phyloP scores from a whole-genome alignment of 495 filamentous ascomycete genomes.

The Neurospora hispaniola region DNA sequence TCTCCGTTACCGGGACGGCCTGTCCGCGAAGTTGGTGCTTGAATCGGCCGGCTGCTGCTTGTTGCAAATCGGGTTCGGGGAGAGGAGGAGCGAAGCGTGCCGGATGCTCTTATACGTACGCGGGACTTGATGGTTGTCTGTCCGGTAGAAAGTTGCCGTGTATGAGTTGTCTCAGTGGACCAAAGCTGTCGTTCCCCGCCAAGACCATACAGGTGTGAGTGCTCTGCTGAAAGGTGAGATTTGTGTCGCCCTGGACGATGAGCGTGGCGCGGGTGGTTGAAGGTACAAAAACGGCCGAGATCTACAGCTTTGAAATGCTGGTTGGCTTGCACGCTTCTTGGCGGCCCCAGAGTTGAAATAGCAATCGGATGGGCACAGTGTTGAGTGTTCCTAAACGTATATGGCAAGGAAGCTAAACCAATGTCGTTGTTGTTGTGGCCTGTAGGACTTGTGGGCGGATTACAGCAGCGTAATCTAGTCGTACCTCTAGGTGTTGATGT shows the following conservation, averaged over 20 bases:
- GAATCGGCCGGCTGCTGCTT: background rate
- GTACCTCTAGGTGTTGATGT: background rate
- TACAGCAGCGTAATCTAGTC: background rate
- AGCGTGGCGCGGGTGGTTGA: constrained; percentile 17
- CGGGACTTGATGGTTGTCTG: background rate
- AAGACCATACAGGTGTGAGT: constrained; percentile 11
- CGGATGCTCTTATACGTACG: constrained; percentile 1
- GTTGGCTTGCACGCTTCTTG: constrained; percentile 17
- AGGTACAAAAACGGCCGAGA: constrained; percentile 18
- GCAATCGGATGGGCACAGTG: background rate
- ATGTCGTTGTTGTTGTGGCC: background rate
- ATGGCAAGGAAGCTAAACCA: background rate
- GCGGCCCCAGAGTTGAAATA: constrained; percentile 3
- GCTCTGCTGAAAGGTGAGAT: constrained; percentile 16
- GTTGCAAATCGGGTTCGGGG: background rate
- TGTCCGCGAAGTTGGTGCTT: background rate
- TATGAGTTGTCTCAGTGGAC: constrained; percentile 3
- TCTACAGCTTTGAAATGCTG: constrained; percentile 18
- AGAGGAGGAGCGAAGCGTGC: background rate
- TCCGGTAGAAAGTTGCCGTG: constrained; percentile 1
- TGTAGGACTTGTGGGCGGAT: background rate
- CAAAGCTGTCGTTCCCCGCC: constrained; percentile 17
- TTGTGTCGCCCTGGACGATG: constrained; percentile 22
- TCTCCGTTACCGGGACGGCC: background rate
- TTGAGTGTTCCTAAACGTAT: background rate